Conservation (phyloP, 2,329 filamentous ascomycete genomes). For the Aspergillus sp. region DNA sequence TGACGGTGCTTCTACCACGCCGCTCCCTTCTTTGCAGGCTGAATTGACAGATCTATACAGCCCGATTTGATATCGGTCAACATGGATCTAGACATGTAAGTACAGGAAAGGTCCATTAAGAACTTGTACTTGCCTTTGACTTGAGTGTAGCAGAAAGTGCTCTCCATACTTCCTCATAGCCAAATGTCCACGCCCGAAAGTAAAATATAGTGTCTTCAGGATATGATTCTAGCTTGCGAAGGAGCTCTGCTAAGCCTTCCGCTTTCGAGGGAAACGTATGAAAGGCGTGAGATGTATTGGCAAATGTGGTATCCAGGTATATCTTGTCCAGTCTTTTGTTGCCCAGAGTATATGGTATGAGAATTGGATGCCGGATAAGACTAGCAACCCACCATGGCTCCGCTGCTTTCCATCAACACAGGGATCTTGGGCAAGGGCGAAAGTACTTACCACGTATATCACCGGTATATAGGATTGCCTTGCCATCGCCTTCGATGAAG, state of each 20-base stretch:
- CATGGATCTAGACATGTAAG: slow-evolving; percentile 65
- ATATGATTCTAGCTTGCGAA: slow-evolving; percentile 70
- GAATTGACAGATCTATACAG: slow-evolving; percentile 70
- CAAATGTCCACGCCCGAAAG: slow-evolving; percentile 87
- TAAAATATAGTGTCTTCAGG: slow-evolving; percentile 78
- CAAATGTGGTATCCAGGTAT: slow-evolving; percentile 88
- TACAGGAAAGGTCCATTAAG: not conserved
- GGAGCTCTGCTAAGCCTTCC: slow-evolving; percentile 74
- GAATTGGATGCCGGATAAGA: slow-evolving; percentile 69
- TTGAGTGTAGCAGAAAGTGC: slow-evolving; percentile 73
- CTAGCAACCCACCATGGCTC: slow-evolving; percentile 85
- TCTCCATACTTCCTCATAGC: slow-evolving; percentile 91
- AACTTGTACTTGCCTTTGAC: slow-evolving; percentile 56
- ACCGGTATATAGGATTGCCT: slow-evolving; percentile 83
- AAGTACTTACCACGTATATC: slow-evolving; percentile 68
- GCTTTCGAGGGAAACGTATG: slow-evolving; percentile 67
- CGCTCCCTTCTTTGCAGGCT: slow-evolving; percentile 35
- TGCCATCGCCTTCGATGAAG: slow-evolving; percentile 74
- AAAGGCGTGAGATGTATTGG: slow-evolving; percentile 54
- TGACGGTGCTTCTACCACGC: slow-evolving; percentile 64
- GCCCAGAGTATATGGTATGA: slow-evolving; percentile 74
- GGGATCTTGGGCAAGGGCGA: not conserved
- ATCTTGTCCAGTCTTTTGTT: slow-evolving; percentile 74
- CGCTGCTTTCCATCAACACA: slow-evolving; percentile 42
- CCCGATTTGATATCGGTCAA: slow-evolving; percentile 77